These are phyloP conservation scores for Porodaedalea pini DNA, from an alignment of 1,284 basidiomycete genomes.

Conservation along the genomic window DNA sequence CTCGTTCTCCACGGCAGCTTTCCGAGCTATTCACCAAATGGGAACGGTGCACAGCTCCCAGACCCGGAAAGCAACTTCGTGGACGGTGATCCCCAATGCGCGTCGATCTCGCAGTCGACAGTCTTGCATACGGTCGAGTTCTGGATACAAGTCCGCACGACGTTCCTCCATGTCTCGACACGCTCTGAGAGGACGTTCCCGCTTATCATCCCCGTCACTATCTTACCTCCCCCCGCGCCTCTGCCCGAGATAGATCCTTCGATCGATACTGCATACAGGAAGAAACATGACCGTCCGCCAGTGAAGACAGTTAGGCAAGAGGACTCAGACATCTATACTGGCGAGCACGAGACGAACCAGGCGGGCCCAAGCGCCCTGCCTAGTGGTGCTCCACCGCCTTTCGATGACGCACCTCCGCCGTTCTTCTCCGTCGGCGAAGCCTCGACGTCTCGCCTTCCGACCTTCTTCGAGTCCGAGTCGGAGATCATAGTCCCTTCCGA, in stretches of 20 bases:
- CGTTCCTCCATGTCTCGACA: conserved; percentile 65
- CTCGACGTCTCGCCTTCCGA: conserved; percentile 61
- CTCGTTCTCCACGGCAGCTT: conserved; percentile 64
- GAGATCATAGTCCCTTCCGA: conserved; percentile 60
- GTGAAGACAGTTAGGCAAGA: conserved; percentile 62
- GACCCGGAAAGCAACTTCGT: conserved; percentile 39
- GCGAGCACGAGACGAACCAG: conserved; percentile 60
- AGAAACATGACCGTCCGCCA: conserved; percentile 80
- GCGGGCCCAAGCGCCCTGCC: conserved; percentile 68
- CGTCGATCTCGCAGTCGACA: conserved; percentile 72
- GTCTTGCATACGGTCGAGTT: conserved; percentile 71
- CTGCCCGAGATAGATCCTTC: conserved; percentile 68
- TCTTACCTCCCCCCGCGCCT: conserved; percentile 69
- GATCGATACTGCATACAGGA: conserved; percentile 70
- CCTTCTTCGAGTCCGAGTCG: conserved; percentile 73
- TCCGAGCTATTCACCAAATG: conserved; percentile 50
- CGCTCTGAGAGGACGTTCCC: conserved; percentile 62
- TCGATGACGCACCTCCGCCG: conserved; percentile 72
- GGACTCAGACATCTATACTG: conserved; percentile 56
- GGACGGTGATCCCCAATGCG: conserved; percentile 58
- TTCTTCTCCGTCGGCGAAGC: conserved; percentile 62
- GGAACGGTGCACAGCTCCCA: conserved; percentile 37
- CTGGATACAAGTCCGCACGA: conserved; percentile 57
- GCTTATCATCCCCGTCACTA: conserved; percentile 59
- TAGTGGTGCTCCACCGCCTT: conserved; percentile 68